Percentiles rank a stretch among this genome's conserved stretches.
Conservation (phyloP, 1,284 basidiomycete species). For the Takashimella tepidaria region DNA sequence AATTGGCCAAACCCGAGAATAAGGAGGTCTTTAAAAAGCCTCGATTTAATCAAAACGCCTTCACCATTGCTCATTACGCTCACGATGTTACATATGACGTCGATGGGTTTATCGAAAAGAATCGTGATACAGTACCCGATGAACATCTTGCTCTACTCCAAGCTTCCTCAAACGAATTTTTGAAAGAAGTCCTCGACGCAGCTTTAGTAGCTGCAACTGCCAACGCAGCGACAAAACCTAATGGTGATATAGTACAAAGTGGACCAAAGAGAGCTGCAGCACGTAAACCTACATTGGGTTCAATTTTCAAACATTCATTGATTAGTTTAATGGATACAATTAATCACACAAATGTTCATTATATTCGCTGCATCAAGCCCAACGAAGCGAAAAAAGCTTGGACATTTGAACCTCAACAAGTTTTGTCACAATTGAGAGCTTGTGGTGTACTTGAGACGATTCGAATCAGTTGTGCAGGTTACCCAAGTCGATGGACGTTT, state of each 20-base stretch:
- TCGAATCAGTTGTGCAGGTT: constrained; percentile 96
- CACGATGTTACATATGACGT: constrained; percentile 97
- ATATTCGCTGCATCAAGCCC: constrained; percentile 99
- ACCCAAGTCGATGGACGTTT: constrained; percentile 98
- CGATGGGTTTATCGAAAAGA: constrained; percentile 98
- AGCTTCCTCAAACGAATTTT: constrained; percentile 80
- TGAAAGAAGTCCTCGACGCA: constrained; percentile 89
- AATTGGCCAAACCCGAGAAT: constrained; percentile 78
- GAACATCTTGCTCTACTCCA: constrained; percentile 88
- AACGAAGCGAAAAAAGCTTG: constrained; percentile 95
- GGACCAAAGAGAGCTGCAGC: constrained; percentile 54
- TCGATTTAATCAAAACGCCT: constrained; percentile 91
- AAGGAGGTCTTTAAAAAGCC: constrained; percentile 95
- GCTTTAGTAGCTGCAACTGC: constrained; percentile 62
- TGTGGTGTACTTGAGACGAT: constrained; percentile 99
- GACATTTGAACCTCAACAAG: constrained; percentile 95
- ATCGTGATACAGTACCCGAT: constrained; percentile 96
- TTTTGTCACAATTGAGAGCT: constrained; percentile 88
- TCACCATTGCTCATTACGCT: constrained; percentile 98
- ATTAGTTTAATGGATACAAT: constrained; percentile 96
- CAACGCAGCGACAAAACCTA: constrained; percentile 49
- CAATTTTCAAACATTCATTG: constrained; percentile 95
- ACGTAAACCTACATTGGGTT: constrained; percentile 93
- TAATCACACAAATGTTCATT: constrained; percentile 96
- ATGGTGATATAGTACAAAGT: constrained; percentile 23